These are phyloP conservation scores for Sporisorium graminicola DNA, from an alignment of 1,284 basidiomycete genomes.

Conservation along the genomic window DNA sequence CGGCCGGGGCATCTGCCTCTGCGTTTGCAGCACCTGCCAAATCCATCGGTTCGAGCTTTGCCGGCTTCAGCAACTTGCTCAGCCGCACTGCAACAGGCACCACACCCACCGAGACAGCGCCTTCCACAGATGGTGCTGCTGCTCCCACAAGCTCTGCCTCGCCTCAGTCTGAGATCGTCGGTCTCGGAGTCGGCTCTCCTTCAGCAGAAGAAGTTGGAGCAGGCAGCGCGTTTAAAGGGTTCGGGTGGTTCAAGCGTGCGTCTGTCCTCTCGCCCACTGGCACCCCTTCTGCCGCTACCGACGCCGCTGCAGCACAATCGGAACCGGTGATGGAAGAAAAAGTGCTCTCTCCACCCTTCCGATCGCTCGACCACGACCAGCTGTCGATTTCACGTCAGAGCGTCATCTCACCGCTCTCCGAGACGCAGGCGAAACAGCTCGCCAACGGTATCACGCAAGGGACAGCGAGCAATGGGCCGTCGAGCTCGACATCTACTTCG, in stretches of 20 bases:
- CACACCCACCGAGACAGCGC: constrained; percentile 8
- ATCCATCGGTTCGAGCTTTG: constrained; percentile 38
- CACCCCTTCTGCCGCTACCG: background rate
- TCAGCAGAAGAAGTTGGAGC: constrained; percentile 12
- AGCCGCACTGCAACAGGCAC: constrained; percentile 13
- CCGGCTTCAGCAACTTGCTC: constrained; percentile 39
- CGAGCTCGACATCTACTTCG: constrained; percentile 11
- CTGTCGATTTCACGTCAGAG: constrained; percentile 40
- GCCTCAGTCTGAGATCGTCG: constrained; percentile 3
- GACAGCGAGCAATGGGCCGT: background rate
- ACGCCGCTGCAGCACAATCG: background rate
- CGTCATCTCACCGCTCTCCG: constrained; percentile 15
- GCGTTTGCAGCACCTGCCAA: constrained; percentile 4
- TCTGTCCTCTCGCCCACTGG: constrained; percentile 14
- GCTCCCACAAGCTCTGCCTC: background rate
- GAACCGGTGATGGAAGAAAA: constrained; percentile 32
- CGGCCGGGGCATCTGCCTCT: background rate
- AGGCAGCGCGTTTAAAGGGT: constrained; percentile 39
- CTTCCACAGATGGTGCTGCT: background rate
- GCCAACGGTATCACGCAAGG: background rate
- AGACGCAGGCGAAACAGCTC: constrained; percentile 4
- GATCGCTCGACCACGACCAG: constrained; percentile 55
- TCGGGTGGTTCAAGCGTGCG: constrained; percentile 51
- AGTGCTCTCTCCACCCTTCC: constrained; percentile 49
- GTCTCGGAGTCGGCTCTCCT: background rate